Evolutionary conservation across 2,329 filamentous ascomycete species (phyloP), one percentile per base, ranked within the genome.

Genomic region (Verticillium albo-atrum): DNA sequence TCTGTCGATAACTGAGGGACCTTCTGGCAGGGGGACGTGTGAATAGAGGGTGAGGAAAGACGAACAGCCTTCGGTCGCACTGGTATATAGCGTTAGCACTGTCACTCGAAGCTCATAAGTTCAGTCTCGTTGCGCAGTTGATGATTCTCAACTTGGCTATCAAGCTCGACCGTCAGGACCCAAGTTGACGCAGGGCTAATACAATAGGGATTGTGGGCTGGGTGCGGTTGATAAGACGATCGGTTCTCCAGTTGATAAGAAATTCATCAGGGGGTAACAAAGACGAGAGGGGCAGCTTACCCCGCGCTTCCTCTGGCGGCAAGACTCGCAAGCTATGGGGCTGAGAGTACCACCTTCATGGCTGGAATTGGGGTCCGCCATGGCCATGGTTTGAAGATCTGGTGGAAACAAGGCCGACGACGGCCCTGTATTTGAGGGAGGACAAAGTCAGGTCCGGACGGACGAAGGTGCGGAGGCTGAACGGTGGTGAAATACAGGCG

Each of bases 271-370:
- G 14, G 14, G 17, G 34, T 6, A 37, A 37, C 34, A 15, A 37
- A n/a, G 14, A n/a, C 3, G 2, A 17, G 14, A 32, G 30, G 35
- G 42, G 9, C 10, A 1, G 35, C 64, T 62, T 54, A 73, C 71
- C 64, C 68, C 70, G 54, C 71, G 69, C 35, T 74, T 74, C 51
- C 68, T 67, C 32, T 71, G 70, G 14, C 71, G 67, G 55, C 72
- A 74, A 32, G 68, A 62, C 27, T 69, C 69, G 7, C 70, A 74
- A 6, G 71, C 72, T 53, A 72, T 72, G 4, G 71, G 68, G 37
- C 70, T 71, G 28, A 54, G 20, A 20, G 20, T 50, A 3, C n/a
- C 25, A 10, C 42, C 42, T 50, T 50, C 42, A 23, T 50, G 42
- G 42, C 42, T 12, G 9, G 42, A 50, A 23, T 12, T 50, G 20